Evolutionary conservation across 1,139 yeast genomes (phyloP).

Genomic region (Suhomyces ambrosiae): DNA sequence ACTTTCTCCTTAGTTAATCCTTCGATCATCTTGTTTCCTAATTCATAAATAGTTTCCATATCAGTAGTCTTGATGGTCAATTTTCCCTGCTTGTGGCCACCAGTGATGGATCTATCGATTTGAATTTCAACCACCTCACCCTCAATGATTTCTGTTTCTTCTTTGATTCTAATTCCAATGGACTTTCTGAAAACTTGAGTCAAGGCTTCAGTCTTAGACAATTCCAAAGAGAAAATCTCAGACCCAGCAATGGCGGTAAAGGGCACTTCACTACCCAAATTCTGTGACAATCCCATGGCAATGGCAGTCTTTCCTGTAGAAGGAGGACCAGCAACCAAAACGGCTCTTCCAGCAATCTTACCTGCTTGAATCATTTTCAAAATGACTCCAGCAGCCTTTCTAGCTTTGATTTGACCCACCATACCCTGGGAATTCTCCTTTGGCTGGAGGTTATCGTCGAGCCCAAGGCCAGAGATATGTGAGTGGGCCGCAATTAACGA

Average conservation of each 20-base stretch:
- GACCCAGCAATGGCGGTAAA: constrained; percentile 95
- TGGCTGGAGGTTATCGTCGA: constrained; percentile 88
- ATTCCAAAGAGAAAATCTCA: constrained; percentile 87
- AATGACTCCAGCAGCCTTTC: constrained; percentile 94
- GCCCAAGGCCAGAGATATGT: constrained; percentile 92
- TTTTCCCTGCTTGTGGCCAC: constrained; percentile 98
- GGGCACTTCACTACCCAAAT: constrained; percentile 88
- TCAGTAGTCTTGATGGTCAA: constrained; percentile 96
- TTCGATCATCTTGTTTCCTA: constrained; percentile 97
- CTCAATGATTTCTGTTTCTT: constrained; percentile 95
- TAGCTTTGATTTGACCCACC: constrained; percentile 96
- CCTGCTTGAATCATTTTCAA: constrained; percentile 93
- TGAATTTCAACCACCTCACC: constrained; percentile 99
- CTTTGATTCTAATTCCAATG: constrained; percentile 93
- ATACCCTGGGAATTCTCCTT: constrained; percentile 82
- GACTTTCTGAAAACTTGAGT: constrained; percentile 95
- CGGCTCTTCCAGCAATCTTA: constrained; percentile 95
- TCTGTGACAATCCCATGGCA: constrained; percentile 95
- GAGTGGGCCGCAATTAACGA: constrained; percentile 94
- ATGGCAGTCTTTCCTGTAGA: constrained; percentile 98
- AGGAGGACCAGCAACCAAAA: constrained; percentile 96
- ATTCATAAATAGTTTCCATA: constrained; percentile 97
- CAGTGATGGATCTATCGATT: constrained; percentile 93
- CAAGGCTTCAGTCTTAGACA: constrained; percentile 92
- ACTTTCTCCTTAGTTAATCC: constrained; percentile 93